Evolutionary conservation across 164 flowering plant genomes (phyloP), one percentile per base, ranked within the genome.

Genomic region (Aristolochia contorta): DNA sequence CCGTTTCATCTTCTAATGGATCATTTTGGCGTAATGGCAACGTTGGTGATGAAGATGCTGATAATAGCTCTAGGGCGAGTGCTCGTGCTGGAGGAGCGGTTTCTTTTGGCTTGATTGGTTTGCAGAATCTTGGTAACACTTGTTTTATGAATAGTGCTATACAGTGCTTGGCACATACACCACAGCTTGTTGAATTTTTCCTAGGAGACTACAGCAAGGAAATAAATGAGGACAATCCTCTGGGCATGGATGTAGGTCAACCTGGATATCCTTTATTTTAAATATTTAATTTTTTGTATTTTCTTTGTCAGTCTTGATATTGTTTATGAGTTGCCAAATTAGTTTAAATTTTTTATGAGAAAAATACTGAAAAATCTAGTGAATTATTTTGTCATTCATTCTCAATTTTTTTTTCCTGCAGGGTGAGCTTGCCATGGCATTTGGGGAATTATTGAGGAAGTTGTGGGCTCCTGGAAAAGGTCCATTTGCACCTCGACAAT

Each of bases 71-170:
- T 68, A 59, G 43, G 43, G 43, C 43, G 12, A 52, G 57, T 74
- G 73, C 78, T 57, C 66, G 71, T 62, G 65, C 69, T 30, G 67
- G 76, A 21, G 82, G 75, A 70, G 77, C 80, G 60, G 79, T 82
- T 59, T 63, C 79, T 64, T 74, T 91, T 80, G 98, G 98, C 24
- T 76, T 93, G 83, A 81, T 84, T 30, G 98, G 98, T 70, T 77
- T 93, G 51, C 87, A 79, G 45, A 93, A 93, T 75, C 96, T 93
- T 63, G 98, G 98, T 63, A 93, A 89, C 67, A 93, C 98, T 49
- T 93, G 98, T 73, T 93, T 89, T 62, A 87, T 93, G 96, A 93
- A 93, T 65, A 87, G 96, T 71, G 80, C 98, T 46, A 61, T 89
- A 41, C 98, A 93, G 78, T 93, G 98, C 77, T 80, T 93, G 69